A percentile compares a stretch with the other conserved stretches of the same genome.
These are phyloP conservation scores for Brettanomyces anomalus DNA, from an alignment of 805 yeast species.

Conservation along the genomic window DNA sequence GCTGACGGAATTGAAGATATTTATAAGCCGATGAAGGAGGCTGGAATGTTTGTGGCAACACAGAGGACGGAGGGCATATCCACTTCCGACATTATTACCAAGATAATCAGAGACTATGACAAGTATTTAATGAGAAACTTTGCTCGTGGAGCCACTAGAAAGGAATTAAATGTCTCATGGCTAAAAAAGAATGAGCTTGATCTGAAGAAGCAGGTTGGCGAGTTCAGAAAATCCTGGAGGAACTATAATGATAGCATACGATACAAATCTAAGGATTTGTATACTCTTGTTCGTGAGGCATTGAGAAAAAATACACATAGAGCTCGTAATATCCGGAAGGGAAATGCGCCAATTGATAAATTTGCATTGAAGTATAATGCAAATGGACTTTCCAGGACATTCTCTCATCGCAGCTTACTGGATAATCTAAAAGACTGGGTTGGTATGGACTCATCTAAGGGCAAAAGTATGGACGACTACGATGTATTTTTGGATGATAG, in stretches of 20 bases:
- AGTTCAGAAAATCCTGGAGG: slow-evolving; percentile 80
- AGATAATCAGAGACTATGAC: slow-evolving; percentile 91
- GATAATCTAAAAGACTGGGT: slow-evolving; percentile 29
- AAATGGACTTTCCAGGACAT: slow-evolving; percentile 29
- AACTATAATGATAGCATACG: slow-evolving; percentile 60
- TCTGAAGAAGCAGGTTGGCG: slow-evolving; percentile 79
- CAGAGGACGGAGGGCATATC: slow-evolving; percentile 96
- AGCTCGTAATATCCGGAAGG: slow-evolving; percentile 4
- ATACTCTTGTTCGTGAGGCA: slow-evolving; percentile 76
- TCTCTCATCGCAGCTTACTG: slow-evolving; percentile 20
- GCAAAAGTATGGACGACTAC: slow-evolving; percentile 7
- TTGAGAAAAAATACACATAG: slow-evolving; percentile 23
- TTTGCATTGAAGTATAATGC: slow-evolving; percentile 60
- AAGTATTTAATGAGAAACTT: slow-evolving; percentile 94
- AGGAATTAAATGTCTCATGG: slow-evolving; percentile 96
- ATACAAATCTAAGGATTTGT: slow-evolving; percentile 71
- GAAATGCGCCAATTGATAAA: slow-evolving; percentile 51
- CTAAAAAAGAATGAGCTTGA: slow-evolving; percentile 94
- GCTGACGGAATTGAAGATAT: slow-evolving; percentile 86
- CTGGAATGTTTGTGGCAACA: slow-evolving; percentile 86
- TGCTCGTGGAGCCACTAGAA: slow-evolving; percentile 94
- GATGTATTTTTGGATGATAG: slow-evolving; percentile 6
- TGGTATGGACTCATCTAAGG: slow-evolving; percentile 20
- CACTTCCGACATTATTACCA: slow-evolving; percentile 92
- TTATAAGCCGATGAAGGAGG: slow-evolving; percentile 82